A percentile compares a stretch with the other conserved stretches of the same genome.
phyloP scores from a whole-genome alignment of 2,329 filamentous ascomycete genomes.

The Microcera coccophila region DNA sequence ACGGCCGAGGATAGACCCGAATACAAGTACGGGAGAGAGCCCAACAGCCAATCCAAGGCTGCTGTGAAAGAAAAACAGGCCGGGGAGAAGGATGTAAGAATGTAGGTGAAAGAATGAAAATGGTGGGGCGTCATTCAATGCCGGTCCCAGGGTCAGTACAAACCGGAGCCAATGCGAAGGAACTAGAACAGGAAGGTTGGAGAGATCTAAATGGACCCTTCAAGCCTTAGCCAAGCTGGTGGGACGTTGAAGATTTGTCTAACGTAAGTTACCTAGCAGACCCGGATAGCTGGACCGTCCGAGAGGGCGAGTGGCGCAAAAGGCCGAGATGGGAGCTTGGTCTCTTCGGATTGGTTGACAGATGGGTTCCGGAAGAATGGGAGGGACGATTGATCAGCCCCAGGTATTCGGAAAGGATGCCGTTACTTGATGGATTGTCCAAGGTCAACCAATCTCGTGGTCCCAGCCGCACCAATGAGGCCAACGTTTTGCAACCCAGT shows the following conservation, averaged over 20 bases:
- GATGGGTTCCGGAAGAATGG: constrained; percentile 24
- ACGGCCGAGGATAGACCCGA: neutral
- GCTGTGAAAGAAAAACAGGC: constrained; percentile 3
- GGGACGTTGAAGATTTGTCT: constrained; percentile 11
- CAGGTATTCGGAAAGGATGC: constrained; percentile 17
- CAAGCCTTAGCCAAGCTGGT: constrained; percentile 7
- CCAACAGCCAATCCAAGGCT: constrained; percentile 13
- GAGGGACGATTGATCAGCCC: constrained; percentile 20
- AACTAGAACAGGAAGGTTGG: constrained; percentile 10
- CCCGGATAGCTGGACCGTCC: constrained; percentile 21
- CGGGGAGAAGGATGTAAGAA: constrained; percentile 6
- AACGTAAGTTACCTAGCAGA: constrained; percentile 10
- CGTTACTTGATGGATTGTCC: constrained; percentile 12
- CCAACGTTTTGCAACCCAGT: constrained; percentile 18
- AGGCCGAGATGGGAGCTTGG: constrained; percentile 3
- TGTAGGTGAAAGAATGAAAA: constrained; percentile 3
- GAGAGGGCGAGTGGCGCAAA: constrained; percentile 6
- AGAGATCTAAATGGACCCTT: constrained; percentile 5
- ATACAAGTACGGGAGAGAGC: constrained; percentile 15
- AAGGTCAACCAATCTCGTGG: constrained; percentile 17
- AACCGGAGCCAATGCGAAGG: constrained; percentile 20
- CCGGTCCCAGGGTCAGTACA: constrained; percentile 13
- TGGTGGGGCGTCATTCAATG: constrained; percentile 19
- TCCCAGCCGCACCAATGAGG: constrained; percentile 14
- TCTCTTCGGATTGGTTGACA: constrained; percentile 18